Percentiles rank a stretch among this genome's conserved stretches.
phyloP scores from a whole-genome alignment of 805 yeast genomes.

The Helenozyma baotianmanensis region DNA sequence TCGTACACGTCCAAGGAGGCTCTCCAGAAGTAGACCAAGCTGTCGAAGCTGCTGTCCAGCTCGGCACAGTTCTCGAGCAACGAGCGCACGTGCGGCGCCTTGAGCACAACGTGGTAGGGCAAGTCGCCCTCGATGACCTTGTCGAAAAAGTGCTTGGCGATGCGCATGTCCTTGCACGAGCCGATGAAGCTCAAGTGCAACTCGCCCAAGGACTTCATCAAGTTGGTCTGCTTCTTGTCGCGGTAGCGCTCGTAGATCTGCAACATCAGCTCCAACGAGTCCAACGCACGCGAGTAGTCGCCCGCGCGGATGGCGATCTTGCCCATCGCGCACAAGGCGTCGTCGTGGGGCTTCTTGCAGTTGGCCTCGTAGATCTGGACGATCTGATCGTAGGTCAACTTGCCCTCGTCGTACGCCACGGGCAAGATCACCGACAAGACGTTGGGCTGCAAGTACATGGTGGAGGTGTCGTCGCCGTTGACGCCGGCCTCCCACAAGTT shows the following conservation, averaged over 20 bases:
- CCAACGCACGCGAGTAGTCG: constrained; percentile 61
- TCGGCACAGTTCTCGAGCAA: constrained; percentile 59
- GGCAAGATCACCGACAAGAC: constrained; percentile 70
- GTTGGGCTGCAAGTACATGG: constrained; percentile 54
- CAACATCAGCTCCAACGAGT: constrained; percentile 57
- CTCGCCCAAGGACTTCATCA: constrained; percentile 55
- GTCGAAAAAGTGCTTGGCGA: constrained; percentile 70
- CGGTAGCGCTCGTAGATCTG: constrained; percentile 37
- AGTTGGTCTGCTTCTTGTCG: constrained; percentile 9
- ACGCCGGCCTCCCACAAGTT: constrained; percentile 67
- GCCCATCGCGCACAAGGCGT: constrained; percentile 67
- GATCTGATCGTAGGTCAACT: constrained; percentile 57
- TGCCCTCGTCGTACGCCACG: constrained; percentile 56
- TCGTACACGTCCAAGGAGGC: constrained; percentile 53
- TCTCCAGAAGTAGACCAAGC: constrained; percentile 59
- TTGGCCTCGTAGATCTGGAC: constrained; percentile 49
- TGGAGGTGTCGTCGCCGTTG: constrained; percentile 35
- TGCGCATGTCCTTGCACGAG: constrained; percentile 62
- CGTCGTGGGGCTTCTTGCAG: constrained; percentile 30
- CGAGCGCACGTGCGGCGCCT: constrained; percentile 67
- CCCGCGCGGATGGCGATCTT: constrained; percentile 64
- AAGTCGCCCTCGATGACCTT: constrained; percentile 65
- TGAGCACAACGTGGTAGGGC: constrained; percentile 69
- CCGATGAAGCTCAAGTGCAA: constrained; percentile 79
- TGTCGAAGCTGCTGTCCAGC: constrained; percentile 52